These are phyloP conservation scores for Climacium dendroides DNA, from an alignment of 225 moss, liverwort and hornwort species.

Conservation along the genomic window DNA sequence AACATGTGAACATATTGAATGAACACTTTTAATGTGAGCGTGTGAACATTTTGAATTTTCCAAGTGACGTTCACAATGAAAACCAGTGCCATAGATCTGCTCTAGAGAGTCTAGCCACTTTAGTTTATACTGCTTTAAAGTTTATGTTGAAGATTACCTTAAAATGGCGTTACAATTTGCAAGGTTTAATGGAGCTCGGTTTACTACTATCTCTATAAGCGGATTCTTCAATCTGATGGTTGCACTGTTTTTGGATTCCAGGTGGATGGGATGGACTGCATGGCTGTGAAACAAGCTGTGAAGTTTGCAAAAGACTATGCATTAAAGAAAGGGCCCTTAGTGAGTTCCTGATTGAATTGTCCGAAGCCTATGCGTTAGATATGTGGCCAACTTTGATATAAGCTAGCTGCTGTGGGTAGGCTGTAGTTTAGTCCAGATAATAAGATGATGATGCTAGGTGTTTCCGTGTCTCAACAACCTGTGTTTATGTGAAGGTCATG, in stretches of 20 bases:
- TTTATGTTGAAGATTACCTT: background rate
- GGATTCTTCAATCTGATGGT: background rate
- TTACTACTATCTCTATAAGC: background rate
- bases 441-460: background rate
- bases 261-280: background rate
- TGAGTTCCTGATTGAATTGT: background rate
- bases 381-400: background rate
- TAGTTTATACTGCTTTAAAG: background rate
- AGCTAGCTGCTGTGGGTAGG: background rate
- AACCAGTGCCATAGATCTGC: background rate
- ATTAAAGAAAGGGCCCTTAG: background rate
- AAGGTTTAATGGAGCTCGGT: background rate
- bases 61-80: background rate
- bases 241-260: background rate
- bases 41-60: background rate
- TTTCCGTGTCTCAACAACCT: background rate
- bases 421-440: background rate
- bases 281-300: background rate
- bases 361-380: background rate
- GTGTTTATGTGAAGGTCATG: constrained; percentile 23
- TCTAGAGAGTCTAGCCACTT: background rate
- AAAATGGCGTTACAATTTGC: background rate
- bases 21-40: no score
- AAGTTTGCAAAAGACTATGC: background rate
- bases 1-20: background rate